Conservation (phyloP, 2,329 filamentous ascomycete genomes). For the Penicillium sp. region DNA sequence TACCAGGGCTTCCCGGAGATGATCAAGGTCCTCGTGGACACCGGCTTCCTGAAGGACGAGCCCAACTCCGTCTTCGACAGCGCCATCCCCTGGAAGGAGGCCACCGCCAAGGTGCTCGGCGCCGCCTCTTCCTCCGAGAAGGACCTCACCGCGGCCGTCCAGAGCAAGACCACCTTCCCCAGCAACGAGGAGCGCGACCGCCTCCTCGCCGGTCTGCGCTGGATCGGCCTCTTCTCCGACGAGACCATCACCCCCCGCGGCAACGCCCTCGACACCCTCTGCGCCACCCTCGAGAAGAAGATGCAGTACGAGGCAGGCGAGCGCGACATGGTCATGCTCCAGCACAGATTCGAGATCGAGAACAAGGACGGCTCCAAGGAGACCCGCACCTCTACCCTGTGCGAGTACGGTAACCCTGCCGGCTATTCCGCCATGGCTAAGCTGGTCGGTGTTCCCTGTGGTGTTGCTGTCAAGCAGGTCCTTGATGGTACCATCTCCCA, state of each 20-base stretch:
- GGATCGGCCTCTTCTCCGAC: slow-evolving; percentile 72
- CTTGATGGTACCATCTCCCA: slow-evolving; percentile 74
- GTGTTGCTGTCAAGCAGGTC: slow-evolving; percentile 77
- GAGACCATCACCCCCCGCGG: slow-evolving; percentile 72
- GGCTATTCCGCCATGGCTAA: slow-evolving; percentile 86
- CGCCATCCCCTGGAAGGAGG: slow-evolving; percentile 80
- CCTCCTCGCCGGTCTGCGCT: slow-evolving; percentile 74
- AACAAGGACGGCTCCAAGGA: slow-evolving; percentile 77
- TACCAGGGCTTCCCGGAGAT: slow-evolving; percentile 93
- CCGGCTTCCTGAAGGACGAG: slow-evolving; percentile 82
- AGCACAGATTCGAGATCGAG: slow-evolving; percentile 76
- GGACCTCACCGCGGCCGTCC: slow-evolving; percentile 75
- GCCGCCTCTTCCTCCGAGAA: slow-evolving; percentile 69
- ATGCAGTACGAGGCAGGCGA: slow-evolving; percentile 85
- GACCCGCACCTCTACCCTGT: slow-evolving; percentile 79
- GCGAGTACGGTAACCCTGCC: slow-evolving; percentile 79
- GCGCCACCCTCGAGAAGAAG: slow-evolving; percentile 86
- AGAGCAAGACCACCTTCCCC: slow-evolving; percentile 75
- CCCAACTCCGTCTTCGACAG: slow-evolving; percentile 69
- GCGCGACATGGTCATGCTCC: slow-evolving; percentile 77
- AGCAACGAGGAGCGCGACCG: slow-evolving; percentile 71
- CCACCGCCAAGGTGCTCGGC: slow-evolving; percentile 76
- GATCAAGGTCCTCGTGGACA: slow-evolving; percentile 83
- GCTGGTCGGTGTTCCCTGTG: slow-evolving; percentile 77
- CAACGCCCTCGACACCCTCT: slow-evolving; percentile 89